Percentiles rank a stretch among this genome's conserved stretches.
Conservation (phyloP, 371 early-diverging fungal genomes). For the Zancudomyces culisetae region DNA sequence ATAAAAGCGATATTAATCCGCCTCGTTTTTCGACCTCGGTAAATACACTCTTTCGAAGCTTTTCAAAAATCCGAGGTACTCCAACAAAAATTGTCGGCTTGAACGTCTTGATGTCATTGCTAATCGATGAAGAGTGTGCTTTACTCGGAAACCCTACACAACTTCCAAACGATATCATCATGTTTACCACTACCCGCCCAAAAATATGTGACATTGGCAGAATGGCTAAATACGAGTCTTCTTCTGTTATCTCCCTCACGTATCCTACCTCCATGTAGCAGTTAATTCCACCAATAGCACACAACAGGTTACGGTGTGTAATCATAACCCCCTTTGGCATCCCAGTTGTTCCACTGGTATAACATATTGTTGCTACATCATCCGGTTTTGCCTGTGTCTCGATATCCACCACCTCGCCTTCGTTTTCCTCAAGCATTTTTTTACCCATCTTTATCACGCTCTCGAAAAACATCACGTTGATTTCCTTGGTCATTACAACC, state of each 20-base stretch:
- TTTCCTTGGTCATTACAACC: slow-evolving; percentile 17
- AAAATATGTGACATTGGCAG: slow-evolving; percentile 91
- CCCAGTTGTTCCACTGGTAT: slow-evolving; percentile 84
- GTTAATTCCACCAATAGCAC: slow-evolving; percentile 10
- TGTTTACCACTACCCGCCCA: slow-evolving; percentile 41
- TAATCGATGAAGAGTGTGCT: slow-evolving; percentile 61
- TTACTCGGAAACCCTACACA: slow-evolving; percentile 74
- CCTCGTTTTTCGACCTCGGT: slow-evolving; percentile 61
- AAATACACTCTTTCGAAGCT: slow-evolving; percentile 87
- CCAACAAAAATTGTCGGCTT: slow-evolving; percentile 85
- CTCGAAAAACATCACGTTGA: slow-evolving; percentile 12
- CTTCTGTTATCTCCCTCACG: slow-evolving; percentile 8
- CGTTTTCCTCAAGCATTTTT: slow-evolving; percentile 11
- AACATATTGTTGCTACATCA: slow-evolving; percentile 79
- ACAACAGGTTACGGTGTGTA: slow-evolving; percentile 56
- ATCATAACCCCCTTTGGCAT: slow-evolving; percentile 68
- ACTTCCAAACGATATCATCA: slow-evolving; percentile 34
- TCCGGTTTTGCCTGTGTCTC: slow-evolving; percentile 25
- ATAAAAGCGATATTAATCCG: slow-evolving; percentile 53
- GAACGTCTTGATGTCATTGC: slow-evolving; percentile 77
- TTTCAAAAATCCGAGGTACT: slow-evolving; percentile 92
- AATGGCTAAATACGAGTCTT: slow-evolving; percentile 52
- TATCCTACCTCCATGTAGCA: slow-evolving; percentile 4
- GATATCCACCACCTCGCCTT: not conserved
- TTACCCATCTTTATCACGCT: slow-evolving; percentile 38